Evolutionary conservation across 2,329 filamentous ascomycete species (phyloP).

Genomic region (Trichoderma polysporum): DNA sequence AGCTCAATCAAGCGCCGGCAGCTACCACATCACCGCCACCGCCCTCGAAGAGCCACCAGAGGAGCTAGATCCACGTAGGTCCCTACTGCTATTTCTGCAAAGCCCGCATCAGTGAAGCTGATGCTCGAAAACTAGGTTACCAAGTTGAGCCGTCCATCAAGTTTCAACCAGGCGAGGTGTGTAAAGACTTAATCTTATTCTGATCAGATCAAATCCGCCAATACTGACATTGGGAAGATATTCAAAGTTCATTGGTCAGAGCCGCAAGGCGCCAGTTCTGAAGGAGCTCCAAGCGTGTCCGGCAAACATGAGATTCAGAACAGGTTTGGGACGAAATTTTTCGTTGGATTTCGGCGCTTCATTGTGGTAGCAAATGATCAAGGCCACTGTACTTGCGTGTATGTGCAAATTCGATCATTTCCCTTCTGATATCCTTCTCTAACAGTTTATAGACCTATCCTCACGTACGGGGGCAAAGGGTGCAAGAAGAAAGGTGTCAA

Average conservation of each 20-base stretch:
- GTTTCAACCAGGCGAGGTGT: constrained; percentile 45
- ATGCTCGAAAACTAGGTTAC: constrained; percentile 35
- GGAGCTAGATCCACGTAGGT: constrained; percentile 41
- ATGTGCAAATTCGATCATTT: constrained; percentile 25
- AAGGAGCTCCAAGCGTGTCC: constrained; percentile 34
- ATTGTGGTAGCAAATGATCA: constrained; percentile 52
- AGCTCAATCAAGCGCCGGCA: constrained; percentile 18
- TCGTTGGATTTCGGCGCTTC: constrained; percentile 53
- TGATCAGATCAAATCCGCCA: not conserved
- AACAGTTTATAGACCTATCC: constrained; percentile 46
- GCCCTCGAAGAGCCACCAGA: constrained; percentile 23
- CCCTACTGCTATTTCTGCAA: not conserved
- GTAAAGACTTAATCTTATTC: constrained; percentile 5
- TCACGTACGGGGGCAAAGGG: constrained; percentile 53
- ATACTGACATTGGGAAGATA: constrained; percentile 38
- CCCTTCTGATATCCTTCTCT: not conserved
- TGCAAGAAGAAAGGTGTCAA: constrained; percentile 56
- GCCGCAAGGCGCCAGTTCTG: constrained; percentile 42
- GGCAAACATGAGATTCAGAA: constrained; percentile 37
- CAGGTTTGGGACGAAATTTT: constrained; percentile 41
- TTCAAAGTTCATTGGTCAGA: constrained; percentile 58
- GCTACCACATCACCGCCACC: constrained; percentile 15
- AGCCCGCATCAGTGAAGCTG: not conserved
- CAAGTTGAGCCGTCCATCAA: constrained; percentile 39
- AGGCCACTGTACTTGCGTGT: constrained; percentile 59